Evolutionary conservation across 345 rosid species (phyloP), one percentile per base, ranked within the genome.

Genomic region (Corymbia maculata): DNA sequence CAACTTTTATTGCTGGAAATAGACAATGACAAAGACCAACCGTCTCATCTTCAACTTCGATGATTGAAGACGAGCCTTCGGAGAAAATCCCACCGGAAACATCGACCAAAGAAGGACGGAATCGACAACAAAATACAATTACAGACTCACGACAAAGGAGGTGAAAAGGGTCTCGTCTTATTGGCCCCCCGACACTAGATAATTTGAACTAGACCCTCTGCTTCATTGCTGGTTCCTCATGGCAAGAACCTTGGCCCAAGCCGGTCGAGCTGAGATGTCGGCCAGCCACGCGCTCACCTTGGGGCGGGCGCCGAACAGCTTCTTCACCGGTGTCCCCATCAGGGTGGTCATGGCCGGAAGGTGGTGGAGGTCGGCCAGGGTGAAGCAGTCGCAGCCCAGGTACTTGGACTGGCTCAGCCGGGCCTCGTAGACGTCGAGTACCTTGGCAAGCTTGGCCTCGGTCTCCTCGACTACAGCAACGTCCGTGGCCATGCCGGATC

Each of bases 371-470:
- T 52, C 53, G 7, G 53, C 53, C 19, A 15, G 53, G 53, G 53
- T 52, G 53, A 52, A 52, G 53, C 53, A 15, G 19, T 52, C 53
- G 53, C 53, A 52, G 2, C 52, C 17, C 53, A 52, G 15, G 89
- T 95, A 96, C 93, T 95, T 97, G 42, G 95, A 90, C 89, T 91
- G 55, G 42, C 91, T 36, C 88, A 95, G 90, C 42, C 97, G 90
- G 86, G 92, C 88, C 93, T 95, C 98, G 64, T 95, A 96, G 14
- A 94, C 90, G 85, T 97, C 95, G 44, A 95, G 94, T 17, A 94
- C 94, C 75, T 90, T 91, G 19, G 75, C 92, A 47, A 95, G 91
- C 91, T 92, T 89, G 15, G n/a, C 86, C 85, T 89, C 86, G 47
- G 53, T 70, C 85, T 89, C 90, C 75, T 52, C 85, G 11, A 89